Conservation (phyloP, 768 basidiomycete species). For the Fibroporia radiculosa region DNA sequence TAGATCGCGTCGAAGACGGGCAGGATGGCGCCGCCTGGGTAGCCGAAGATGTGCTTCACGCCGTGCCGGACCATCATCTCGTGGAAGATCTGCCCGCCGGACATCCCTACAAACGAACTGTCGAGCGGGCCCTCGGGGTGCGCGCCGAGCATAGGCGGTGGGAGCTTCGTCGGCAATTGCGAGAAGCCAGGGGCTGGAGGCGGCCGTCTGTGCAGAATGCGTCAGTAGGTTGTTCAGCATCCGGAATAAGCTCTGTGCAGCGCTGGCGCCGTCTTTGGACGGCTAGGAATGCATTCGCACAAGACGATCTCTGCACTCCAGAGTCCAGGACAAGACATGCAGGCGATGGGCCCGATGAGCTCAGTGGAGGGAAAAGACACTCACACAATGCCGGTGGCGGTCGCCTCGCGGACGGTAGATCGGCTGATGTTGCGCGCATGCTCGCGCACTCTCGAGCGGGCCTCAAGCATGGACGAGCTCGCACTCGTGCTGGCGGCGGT, state of each 20-base stretch:
- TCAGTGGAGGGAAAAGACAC: conserved; percentile 16
- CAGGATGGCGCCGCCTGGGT: conserved; percentile 95
- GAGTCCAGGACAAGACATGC: no score
- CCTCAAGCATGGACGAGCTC: conserved; percentile 57
- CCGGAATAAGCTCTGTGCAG: no score
- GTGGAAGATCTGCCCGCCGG: conserved; percentile 96
- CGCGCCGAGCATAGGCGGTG: conserved; percentile 26
- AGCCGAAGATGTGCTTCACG: conserved; percentile 96
- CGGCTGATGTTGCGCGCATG: conserved; percentile 72
- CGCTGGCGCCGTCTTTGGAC: no score
- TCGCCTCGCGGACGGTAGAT: conserved; percentile 51
- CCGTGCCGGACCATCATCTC: conserved; percentile 99
- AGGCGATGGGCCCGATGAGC: no score
- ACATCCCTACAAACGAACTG: conserved; percentile 85
- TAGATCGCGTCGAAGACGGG: conserved; percentile 99
- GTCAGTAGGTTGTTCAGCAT: not conserved
- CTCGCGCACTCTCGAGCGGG: conserved; percentile 73
- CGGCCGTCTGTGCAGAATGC: conserved; percentile 46
- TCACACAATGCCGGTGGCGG: conserved; percentile 56
- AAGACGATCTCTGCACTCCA: no score
- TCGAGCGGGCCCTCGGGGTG: conserved; percentile 51
- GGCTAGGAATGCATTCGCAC: no score
- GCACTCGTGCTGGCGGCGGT: conserved; percentile 33
- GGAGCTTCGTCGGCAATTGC: conserved; percentile 36
- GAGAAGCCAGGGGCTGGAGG: conserved; percentile 50